Conservation (phyloP, 495 filamentous ascomycete genomes). For the Aspergillus bridgeri region DNA sequence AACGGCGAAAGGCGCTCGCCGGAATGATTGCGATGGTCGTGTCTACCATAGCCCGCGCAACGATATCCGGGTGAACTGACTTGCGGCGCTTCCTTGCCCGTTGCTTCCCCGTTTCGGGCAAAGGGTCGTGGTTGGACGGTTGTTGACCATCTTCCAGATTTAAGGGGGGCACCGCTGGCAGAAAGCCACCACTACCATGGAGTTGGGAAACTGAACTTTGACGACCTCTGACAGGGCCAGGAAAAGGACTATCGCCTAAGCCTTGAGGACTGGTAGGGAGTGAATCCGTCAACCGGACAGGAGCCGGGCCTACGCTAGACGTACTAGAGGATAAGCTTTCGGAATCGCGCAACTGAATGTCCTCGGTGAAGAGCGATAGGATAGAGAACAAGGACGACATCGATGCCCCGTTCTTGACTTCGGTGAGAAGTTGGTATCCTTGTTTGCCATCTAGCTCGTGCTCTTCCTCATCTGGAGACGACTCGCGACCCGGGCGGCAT, state of each 20-base stretch:
- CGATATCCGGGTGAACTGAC: conserved; percentile 94
- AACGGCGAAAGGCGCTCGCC: conserved; percentile 86
- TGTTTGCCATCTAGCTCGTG: conserved; percentile 57
- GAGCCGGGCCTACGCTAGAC: conserved; percentile 34
- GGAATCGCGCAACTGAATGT: conserved; percentile 72
- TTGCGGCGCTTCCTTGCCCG: conserved; percentile 50
- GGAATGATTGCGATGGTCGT: conserved; percentile 98
- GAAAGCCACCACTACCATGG: conserved; percentile 21
- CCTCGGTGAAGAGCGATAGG: conserved; percentile 92
- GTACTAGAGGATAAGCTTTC: conserved; percentile 39
- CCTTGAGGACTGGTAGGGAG: conserved; percentile 43
- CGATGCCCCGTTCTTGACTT: conserved; percentile 96
- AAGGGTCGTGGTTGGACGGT: conserved; percentile 19
- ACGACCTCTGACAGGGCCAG: conserved; percentile 19
- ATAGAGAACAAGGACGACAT: conserved; percentile 99
- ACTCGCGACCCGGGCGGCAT: conserved; percentile 25
- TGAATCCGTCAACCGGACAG: conserved; percentile 41
- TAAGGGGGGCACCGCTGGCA: conserved; percentile 68
- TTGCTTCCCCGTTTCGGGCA: conserved; percentile 14
- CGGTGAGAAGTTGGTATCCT: conserved; percentile 89
- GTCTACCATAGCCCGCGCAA: conserved; percentile 92
- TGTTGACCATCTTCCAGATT: conserved; percentile 55
- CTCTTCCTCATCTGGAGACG: conserved; percentile 65
- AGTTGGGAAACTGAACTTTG: conserved; percentile 16
- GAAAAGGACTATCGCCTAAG: conserved; percentile 35